Base-by-base conservation (phyloP, 306 rosid species). In the Malus sylvestris region DNA sequence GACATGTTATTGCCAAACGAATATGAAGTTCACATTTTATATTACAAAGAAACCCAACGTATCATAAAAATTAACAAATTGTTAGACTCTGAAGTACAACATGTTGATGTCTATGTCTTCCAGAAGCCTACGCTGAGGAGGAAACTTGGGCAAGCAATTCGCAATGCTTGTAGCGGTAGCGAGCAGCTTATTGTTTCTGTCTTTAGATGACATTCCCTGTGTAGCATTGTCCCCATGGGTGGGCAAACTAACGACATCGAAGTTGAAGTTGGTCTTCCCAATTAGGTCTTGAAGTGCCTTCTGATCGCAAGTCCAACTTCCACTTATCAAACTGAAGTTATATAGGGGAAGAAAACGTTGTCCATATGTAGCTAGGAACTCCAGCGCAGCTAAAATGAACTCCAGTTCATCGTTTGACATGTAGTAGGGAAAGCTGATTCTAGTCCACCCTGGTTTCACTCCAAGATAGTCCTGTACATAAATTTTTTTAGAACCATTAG, bases 361-460 rank as follows among this genome's bases (percentile, higher is more conserved):
- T 68, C 97, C 98, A 76, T 87, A 89, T 33, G 68, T 68, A 58
- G 93, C 92, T 79, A 94, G 19, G 79, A 90, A 92, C 73, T 94
- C 97, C 76, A 94, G 55, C 13, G 97, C 91, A 44, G 57, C 74
- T 77, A 88, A 42, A 80, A 89, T 88, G 85, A 87, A 94, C 73
- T 94, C 97, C 64, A 92, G 87, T 73, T 92, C 96, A 14, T 85
- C 91, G 20, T 87, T 83, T 9, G 85, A 76, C 86, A 90, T 89
- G 86, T 92, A 92, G 84, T 92, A 92, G 20, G 97, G 97, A 68
- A 94, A 90, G 79, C 96, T 92, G 65, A 94, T 82, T 82, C 96
- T 71, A 19, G 95, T 88, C 98, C 98, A 94, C 80, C 97, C 96
- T 1, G 98, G 96, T 82, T 89, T 92, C 6, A 84, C 79, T 80